phyloP scores from a whole-genome alignment of 306 rosid species.

The Castanea mollissima region DNA sequence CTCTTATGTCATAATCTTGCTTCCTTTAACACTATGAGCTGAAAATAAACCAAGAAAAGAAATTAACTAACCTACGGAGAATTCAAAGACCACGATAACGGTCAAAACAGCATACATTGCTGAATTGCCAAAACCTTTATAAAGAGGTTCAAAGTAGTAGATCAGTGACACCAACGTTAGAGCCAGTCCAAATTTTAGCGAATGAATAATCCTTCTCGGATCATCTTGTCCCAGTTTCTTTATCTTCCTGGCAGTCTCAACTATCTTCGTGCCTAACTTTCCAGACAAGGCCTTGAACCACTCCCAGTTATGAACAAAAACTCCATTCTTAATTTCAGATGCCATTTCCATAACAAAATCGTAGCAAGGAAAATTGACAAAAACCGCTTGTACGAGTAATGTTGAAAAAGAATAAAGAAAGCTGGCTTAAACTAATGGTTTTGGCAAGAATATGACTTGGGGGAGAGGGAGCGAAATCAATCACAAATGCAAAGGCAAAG shows the following conservation, averaged over 20 bases:
- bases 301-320: not conserved
- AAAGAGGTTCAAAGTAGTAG: conserved; percentile 31
- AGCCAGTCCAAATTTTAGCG: conserved; percentile 39
- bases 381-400: too few species aligned
- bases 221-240: conserved; percentile 46
- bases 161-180: conserved; percentile 30
- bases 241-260: conserved; percentile 4
- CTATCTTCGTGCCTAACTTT: not conserved
- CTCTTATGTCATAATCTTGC: too few species aligned
- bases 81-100: conserved; percentile 33
- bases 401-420: too few species aligned
- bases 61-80: conserved; percentile 31
- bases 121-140: conserved; percentile 18
- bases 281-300: conserved; percentile 1
- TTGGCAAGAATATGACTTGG: too few species aligned
- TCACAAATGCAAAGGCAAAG: too few species aligned
- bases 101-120: conserved; percentile 45
- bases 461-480: too few species aligned
- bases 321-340: conserved; percentile 7
- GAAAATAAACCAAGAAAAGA: too few species aligned
- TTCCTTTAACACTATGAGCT: too few species aligned
- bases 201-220: conserved; percentile 42
- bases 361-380: too few species aligned
- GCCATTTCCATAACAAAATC: not conserved
- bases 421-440: too few species aligned